These are phyloP conservation scores for Backusella sp. DNA, from an alignment of 192 early-diverging fungal genomes.

Conservation along the genomic window DNA sequence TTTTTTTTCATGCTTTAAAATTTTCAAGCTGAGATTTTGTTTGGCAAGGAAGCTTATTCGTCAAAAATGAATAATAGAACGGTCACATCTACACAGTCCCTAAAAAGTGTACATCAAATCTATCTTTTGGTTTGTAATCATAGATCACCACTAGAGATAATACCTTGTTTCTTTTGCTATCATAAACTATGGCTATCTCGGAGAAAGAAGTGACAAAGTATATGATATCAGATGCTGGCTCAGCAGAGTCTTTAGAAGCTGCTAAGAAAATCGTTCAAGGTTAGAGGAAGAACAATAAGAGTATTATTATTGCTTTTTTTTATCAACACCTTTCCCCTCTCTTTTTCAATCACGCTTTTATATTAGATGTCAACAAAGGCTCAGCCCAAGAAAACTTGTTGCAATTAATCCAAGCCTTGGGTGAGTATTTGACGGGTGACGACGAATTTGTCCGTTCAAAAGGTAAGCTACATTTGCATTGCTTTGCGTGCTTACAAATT, in stretches of 20 bases:
- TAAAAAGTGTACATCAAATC: background rate
- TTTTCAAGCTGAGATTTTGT: background rate
- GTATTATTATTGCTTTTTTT: background rate
- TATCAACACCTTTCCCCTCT: too few relatives aligned
- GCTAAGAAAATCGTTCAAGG: conserved; percentile 3
- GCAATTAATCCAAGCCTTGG: conserved; percentile 77
- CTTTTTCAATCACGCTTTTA: background rate
- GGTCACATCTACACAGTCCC: conserved; percentile 1
- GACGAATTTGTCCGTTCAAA: conserved; percentile 86
- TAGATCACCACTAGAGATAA: background rate
- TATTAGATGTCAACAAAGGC: conserved; percentile 31
- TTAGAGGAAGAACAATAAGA: background rate
- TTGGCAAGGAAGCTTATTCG: background rate
- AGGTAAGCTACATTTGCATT: conserved; percentile 44
- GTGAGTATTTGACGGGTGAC: conserved; percentile 71
- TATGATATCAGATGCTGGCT: conserved; percentile 25
- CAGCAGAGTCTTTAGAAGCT: conserved; percentile 14
- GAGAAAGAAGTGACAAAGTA: conserved; percentile 30
- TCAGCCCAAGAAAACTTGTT: conserved; percentile 62
- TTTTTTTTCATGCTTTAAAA: background rate
- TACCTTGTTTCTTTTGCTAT: background rate
- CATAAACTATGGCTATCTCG: background rate
- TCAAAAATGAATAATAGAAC: conserved; percentile 1
- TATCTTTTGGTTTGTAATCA: background rate
- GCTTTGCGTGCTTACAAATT: background rate